A percentile compares a stretch with the other conserved stretches of the same genome.
These are phyloP conservation scores for Melampsora abietis-canadensis DNA, from an alignment of 1,284 basidiomycete species.

Conservation along the genomic window DNA sequence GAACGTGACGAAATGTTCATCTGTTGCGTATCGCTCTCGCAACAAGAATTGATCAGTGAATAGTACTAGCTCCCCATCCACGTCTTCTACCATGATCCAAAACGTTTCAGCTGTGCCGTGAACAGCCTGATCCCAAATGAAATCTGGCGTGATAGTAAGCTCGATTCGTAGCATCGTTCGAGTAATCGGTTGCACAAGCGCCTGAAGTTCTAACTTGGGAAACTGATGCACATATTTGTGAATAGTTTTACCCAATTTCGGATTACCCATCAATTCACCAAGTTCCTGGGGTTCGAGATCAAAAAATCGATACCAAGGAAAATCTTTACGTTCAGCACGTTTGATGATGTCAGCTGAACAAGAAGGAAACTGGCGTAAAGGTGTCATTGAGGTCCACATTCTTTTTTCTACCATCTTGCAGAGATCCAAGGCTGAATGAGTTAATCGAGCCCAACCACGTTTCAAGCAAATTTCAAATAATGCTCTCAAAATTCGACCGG, in stretches of 20 bases:
- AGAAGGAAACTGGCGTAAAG: slow-evolving; percentile 88
- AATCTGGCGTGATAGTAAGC: slow-evolving; percentile 87
- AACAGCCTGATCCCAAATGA: slow-evolving; percentile 93
- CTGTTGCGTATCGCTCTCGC: slow-evolving; percentile 73
- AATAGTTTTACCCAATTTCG: slow-evolving; percentile 71
- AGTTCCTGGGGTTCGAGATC: slow-evolving; percentile 77
- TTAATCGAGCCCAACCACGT: slow-evolving; percentile 94
- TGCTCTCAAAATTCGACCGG: slow-evolving; percentile 77
- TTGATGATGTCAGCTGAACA: slow-evolving; percentile 74
- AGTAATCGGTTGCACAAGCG: slow-evolving; percentile 90
- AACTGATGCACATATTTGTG: slow-evolving; percentile 95
- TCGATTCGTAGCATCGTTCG: slow-evolving; percentile 82
- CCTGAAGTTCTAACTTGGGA: slow-evolving; percentile 88
- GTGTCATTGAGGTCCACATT: slow-evolving; percentile 97
- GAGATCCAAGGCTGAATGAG: slow-evolving; percentile 82
- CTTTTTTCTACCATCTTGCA: slow-evolving; percentile 80
- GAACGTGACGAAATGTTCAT: slow-evolving; percentile 77
- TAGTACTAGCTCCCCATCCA: slow-evolving; percentile 91
- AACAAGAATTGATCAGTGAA: slow-evolving; percentile 92
- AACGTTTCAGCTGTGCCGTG: slow-evolving; percentile 85
- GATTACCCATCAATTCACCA: slow-evolving; percentile 89
- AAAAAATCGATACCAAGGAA: slow-evolving; percentile 95
- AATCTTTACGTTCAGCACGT: slow-evolving; percentile 95
- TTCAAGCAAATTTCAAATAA: slow-evolving; percentile 98
- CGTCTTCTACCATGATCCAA: slow-evolving; percentile 90